Evolutionary conservation across 331 rosid species (phyloP).

Genomic region (Pyrus hybrid): DNA sequence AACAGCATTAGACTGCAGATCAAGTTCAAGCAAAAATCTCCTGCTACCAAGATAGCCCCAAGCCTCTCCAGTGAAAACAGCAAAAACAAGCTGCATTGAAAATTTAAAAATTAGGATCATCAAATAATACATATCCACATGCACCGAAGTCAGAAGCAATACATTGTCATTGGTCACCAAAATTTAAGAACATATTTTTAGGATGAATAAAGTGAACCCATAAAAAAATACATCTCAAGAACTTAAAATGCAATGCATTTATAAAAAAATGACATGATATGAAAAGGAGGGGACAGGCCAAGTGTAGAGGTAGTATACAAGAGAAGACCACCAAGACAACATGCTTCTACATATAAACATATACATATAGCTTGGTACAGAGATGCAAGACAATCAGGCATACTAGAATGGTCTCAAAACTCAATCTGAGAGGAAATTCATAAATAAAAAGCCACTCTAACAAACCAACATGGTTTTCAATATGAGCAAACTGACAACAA

Average conservation of each 20-base stretch:
- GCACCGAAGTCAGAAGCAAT: background rate
- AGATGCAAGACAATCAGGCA: too few species aligned
- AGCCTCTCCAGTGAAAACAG: slow-evolving; percentile 77
- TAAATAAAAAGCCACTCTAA: background rate
- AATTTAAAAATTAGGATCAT: slow-evolving; percentile 24
- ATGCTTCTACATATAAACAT: background rate
- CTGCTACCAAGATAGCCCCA: slow-evolving; percentile 99
- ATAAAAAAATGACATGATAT: background rate
- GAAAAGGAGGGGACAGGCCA: background rate
- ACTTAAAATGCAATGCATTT: background rate
- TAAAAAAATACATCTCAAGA: background rate
- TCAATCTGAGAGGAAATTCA: background rate
- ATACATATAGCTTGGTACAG: too few species aligned
- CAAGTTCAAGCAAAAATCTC: slow-evolving; percentile 81
- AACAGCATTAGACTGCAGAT: slow-evolving; percentile 77
- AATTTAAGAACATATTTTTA: background rate
- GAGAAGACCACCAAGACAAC: background rate
- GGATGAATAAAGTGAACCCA: background rate
- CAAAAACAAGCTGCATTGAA: slow-evolving; percentile 75
- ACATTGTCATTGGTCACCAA: background rate
- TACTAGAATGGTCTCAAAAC: background rate
- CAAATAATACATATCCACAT: background rate
- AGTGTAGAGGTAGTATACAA: background rate
- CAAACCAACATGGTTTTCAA: background rate
- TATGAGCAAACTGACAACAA: background rate